Base-by-base conservation (phyloP, 768 basidiomycete genomes). In the Tricholomella constricta region DNA sequence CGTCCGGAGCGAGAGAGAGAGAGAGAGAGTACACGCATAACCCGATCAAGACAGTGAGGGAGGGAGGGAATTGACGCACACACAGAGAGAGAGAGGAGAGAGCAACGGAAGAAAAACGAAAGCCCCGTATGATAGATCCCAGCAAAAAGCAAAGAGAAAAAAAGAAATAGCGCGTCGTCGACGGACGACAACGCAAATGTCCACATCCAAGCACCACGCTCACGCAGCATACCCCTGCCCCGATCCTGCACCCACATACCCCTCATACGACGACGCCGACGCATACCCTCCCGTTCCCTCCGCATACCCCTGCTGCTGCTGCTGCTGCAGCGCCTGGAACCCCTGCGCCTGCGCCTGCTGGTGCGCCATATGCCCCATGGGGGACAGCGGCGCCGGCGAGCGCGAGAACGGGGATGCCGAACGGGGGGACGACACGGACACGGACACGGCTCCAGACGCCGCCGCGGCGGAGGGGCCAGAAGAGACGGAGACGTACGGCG, bases 271-370 rank as follows among this genome's bases (percentile, higher is more conserved):
- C 42, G 12, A n/a, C 25, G 19, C 26, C 45, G 4, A 10, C 19
- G 31, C 20, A 29, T 10, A n/a, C 45, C 45, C 22, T 17, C 25
- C 36, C n/a, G 15, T 26, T 25, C 17, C 51, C 17, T 15, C 34
- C 34, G 17, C 36, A 17, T 40, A 19, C 20, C 7, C 20, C 38
- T 40, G 38, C 23, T 27, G 26, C 26, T 48, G 52, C 51, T 52
- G 43, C 8, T 26, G 35, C 44, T 52, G 54, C 14, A 52, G 17
- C 5, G 51, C 51, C 25, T 52, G 56, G 5, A 45, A 57, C 0
- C 51, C 45, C n/a, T n/a, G n/a, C n/a, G n/a, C 31, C 56, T 52
- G 51, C 6, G 62, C 59, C 46, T 60, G 63, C 47, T 63, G 60
- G 6, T 64, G 62, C 8, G 57, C 58, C 43, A 48, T 51, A 29